Evolutionary conservation across 1,139 yeast genomes (phyloP).

Genomic region (Eremothecium gossypii): DNA sequence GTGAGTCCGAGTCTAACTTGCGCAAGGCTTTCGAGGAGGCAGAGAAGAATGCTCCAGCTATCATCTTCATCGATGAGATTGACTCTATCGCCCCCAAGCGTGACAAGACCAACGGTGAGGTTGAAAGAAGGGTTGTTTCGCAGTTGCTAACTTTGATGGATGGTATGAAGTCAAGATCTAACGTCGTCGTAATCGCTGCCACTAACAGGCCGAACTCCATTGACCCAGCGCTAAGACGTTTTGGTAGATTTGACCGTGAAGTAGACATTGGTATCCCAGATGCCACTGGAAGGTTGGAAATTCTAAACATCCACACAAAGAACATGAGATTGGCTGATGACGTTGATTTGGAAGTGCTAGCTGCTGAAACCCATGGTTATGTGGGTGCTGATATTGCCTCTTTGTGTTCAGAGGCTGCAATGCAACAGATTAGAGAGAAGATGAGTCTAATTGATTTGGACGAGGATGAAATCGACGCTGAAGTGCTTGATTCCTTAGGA

Average conservation of each 20-base stretch:
- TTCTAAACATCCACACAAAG: conserved; percentile 86
- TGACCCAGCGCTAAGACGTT: conserved; percentile 96
- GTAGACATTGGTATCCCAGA: conserved; percentile 99
- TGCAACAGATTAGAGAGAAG: conserved; percentile 97
- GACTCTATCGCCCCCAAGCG: conserved; percentile 99
- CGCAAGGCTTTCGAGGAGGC: conserved; percentile 99
- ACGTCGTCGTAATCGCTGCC: conserved; percentile 89
- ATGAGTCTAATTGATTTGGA: conserved; percentile 97
- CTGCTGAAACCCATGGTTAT: conserved; percentile 90
- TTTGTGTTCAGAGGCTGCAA: conserved; percentile 96
- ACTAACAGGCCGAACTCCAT: conserved; percentile 97
- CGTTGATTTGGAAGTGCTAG: conserved; percentile 90
- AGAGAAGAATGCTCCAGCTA: conserved; percentile 95
- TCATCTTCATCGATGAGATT: conserved; percentile 95
- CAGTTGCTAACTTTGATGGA: conserved; percentile 96
- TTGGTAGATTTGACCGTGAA: conserved; percentile 98
- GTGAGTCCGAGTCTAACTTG: conserved; percentile 95
- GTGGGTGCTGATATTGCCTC: conserved; percentile 96
- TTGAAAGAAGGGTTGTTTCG: conserved; percentile 95
- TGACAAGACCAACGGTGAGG: conserved; percentile 99
- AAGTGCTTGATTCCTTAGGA: conserved; percentile 89
- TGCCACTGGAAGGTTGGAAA: conserved; percentile 96
- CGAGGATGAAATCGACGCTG: conserved; percentile 95
- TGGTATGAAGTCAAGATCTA: conserved; percentile 98
- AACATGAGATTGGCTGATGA: conserved; percentile 95